phyloP scores from a whole-genome alignment of 2,329 filamentous ascomycete genomes.

The Beauveria rudraprayagi region DNA sequence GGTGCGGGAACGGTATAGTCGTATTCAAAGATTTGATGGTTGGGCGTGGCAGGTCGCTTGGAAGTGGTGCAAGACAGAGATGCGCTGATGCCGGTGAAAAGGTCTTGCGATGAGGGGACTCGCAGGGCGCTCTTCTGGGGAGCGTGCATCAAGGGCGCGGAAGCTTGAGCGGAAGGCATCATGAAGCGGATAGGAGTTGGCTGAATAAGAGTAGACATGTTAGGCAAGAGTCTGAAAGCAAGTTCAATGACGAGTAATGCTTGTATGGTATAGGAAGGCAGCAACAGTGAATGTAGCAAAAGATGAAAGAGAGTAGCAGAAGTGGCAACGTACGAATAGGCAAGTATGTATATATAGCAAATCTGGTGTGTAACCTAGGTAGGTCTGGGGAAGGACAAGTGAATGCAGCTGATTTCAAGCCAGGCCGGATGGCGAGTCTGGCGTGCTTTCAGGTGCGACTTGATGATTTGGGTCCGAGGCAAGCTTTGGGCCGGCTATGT shows the following conservation, averaged over 20 bases:
- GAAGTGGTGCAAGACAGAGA: conserved; percentile 37
- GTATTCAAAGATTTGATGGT: conserved; percentile 45
- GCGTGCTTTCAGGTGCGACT: neutral
- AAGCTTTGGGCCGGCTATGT: conserved; percentile 3
- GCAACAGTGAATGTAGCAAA: neutral
- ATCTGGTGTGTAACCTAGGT: neutral
- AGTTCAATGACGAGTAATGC: neutral
- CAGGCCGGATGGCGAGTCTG: neutral
- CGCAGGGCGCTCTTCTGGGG: conserved; percentile 37
- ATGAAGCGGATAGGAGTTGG: conserved; percentile 13
- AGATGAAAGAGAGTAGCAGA: neutral
- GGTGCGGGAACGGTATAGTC: conserved; percentile 59
- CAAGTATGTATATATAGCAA: neutral
- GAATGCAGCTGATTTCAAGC: neutral
- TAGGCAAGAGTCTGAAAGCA: neutral
- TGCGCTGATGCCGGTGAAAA: conserved; percentile 45
- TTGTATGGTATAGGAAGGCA: neutral
- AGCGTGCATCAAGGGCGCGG: conserved; percentile 36
- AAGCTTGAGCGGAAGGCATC: conserved; percentile 26
- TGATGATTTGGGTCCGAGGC: conserved; percentile 9
- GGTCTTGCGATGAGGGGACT: conserved; percentile 38
- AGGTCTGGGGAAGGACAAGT: neutral
- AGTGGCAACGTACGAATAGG: neutral
- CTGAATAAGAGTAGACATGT: conserved; percentile 9
- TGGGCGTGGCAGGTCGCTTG: conserved; percentile 35